Percentiles rank a stretch among this genome's conserved stretches.
phyloP scores from a whole-genome alignment of 2,329 filamentous ascomycete species.

The Monosporascus sp. region DNA sequence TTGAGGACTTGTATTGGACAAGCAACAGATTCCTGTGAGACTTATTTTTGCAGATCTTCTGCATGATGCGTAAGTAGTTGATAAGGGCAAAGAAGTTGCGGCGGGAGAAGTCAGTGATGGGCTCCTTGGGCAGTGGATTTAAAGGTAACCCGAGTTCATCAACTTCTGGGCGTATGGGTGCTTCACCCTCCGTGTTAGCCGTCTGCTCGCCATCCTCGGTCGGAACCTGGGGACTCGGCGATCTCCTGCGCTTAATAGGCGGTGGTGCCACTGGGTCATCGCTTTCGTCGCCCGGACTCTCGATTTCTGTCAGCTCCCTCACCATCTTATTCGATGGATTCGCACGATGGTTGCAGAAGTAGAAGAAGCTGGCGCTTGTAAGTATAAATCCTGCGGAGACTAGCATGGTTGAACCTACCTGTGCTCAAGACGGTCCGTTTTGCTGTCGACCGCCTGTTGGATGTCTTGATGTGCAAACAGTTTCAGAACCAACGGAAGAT shows the following conservation, averaged over 20 bases:
- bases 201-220: slow-evolving; percentile 22
- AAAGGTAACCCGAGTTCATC: slow-evolving; percentile 85
- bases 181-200: slow-evolving; percentile 29
- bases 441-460: slow-evolving; percentile 82
- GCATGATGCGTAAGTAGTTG: slow-evolving; percentile 92
- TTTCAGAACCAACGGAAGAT: slow-evolving; percentile 86
- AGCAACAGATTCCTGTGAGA: slow-evolving; percentile 90
- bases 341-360: slow-evolving; percentile 65
- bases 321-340: slow-evolving; percentile 22
- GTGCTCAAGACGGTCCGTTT: slow-evolving; percentile 74
- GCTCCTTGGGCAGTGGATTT: slow-evolving; percentile 62
- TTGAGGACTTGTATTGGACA: slow-evolving; percentile 91
- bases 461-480: slow-evolving; percentile 92
- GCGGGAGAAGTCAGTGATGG: slow-evolving; percentile 86
- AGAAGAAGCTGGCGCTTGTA: slow-evolving; percentile 66
- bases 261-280: slow-evolving; percentile 80
- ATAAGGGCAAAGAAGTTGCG: slow-evolving; percentile 94
- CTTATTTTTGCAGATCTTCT: slow-evolving; percentile 95
- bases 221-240: slow-evolving; percentile 29
- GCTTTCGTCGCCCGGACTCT: slow-evolving; percentile 44
- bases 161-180: slow-evolving; percentile 53
- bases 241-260: slow-evolving; percentile 63
- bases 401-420: slow-evolving; percentile 51
- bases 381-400: slow-evolving; percentile 3
- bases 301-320: slow-evolving; percentile 26